Base-by-base conservation (phyloP, 2,329 filamentous ascomycete genomes). In the Teratosphaeria zuluensis region DNA sequence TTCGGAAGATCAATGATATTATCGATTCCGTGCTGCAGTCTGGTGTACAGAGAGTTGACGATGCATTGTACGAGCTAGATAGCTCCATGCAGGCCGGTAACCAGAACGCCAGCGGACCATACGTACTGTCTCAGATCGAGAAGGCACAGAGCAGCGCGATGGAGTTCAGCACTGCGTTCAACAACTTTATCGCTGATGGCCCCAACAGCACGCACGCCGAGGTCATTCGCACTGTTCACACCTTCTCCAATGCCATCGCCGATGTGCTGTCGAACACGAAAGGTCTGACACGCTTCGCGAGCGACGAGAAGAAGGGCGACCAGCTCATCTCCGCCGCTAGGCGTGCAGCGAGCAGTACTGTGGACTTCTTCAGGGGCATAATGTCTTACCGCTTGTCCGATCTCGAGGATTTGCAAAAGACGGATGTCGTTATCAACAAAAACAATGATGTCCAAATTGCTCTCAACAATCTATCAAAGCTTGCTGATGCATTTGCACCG, bases 11-110 rank as follows among this genome's bases (percentile, higher is more conserved):
- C 73, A 94, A 95, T 77, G 91, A 95, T 67, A 92, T 99, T 56
- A 95, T 99, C 66, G 94, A 99, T 73, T 96, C 92, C 0, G 94
- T 99, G 3, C 80, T 99, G 46, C 92, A 97, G 72, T 87, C 90
- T 54, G 94, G 92, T 65, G 90, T 97, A 24, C 86, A 94, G 68
- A 87, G 94, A 52, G 92, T 99, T 14, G 94, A 99, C 68, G 94
- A 99, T 74, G 91, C 94, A 51, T 80, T 99, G 38, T 99, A 99
- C 76, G 94, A 99, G 74, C 81, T 99, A 51, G 94, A 99, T 74
- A 97, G 94, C 21, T 89, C 89, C 21, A 97, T 97, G 91, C 92
- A 97, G 73, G 94, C 92, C 48, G 94, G 94, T 74, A 99, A 99
- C 77, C 94, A 97, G 76, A 99, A 95, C 69, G 94, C 94, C 0